Base-by-base conservation (phyloP, 169 alveolate genomes). In the Cyclospora cayetanensis region DNA sequence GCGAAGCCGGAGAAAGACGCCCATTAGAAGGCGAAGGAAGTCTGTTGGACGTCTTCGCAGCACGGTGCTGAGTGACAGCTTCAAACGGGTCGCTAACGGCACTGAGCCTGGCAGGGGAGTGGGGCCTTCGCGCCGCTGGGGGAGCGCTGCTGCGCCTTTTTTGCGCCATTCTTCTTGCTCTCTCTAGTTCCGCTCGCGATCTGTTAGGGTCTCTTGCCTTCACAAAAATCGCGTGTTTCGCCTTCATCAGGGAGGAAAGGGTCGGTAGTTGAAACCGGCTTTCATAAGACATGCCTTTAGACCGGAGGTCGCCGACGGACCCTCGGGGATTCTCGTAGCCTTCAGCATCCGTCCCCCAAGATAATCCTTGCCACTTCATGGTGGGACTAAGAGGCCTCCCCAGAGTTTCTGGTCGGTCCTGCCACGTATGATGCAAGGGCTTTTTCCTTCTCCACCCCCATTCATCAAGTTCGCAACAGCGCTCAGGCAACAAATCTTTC, bases 181-280 rank as follows among this genome's bases (percentile, higher is more conserved):
- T 18, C 63, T 18, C 27, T n/a, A 18, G 63, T 18, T n/a, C 63
- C 22, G 52, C 42, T 34, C 86, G 39, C n/a, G n/a, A n/a, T n/a
- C 66, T 53, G 20, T 20, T 53, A 3, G 90, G 90, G 22, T 46
- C 77, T 25, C 42, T 55, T 12, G 76, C 82, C 88, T 70, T 55
- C 63, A 87, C 52, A 70, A 66, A 87, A 4, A 66, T 70, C 39
- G 92, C 83, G 27, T 87, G 88, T 42, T 87, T 87, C 18, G 92
- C 88, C 72, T 42, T 35, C 86, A 87, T 55, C 0, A 87, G 85
- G 37, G 92, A 87, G 39, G 92, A 87, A 35, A 87, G 92, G 39
- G 92, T 87, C 20, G 92, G 92, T 39, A 72, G 79, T 70, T 87
- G 83, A 52, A 87, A 87, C 37, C 79, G 18, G 34, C 79, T 87